Conservation (phyloP, 768 basidiomycete species). For the Lentinula lateritia region DNA sequence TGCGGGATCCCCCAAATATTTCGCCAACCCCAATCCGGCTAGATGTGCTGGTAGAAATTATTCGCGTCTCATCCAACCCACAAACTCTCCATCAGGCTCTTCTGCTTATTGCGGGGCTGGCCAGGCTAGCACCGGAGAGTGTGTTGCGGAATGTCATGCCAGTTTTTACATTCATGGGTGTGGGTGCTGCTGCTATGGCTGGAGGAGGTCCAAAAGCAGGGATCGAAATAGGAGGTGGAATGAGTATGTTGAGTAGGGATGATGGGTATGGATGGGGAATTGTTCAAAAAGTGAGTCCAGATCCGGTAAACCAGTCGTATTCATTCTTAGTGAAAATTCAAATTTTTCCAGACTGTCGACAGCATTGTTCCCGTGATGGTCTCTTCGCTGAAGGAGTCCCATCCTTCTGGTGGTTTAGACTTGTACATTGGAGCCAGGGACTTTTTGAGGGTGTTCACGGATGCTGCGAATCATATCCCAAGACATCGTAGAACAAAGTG, state of each 20-base stretch:
- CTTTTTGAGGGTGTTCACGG: conserved; percentile 88
- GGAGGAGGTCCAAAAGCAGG: neutral
- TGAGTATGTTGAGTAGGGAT: conserved; percentile 32
- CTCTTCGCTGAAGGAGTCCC: conserved; percentile 60
- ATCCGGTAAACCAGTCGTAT: neutral
- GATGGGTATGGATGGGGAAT: conserved; percentile 94
- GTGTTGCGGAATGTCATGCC: conserved; percentile 96
- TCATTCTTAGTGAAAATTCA: too few relatives aligned
- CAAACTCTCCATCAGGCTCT: conserved; percentile 94
- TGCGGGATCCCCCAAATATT: conserved; percentile 47
- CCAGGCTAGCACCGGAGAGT: conserved; percentile 81
- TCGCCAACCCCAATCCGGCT: conserved; percentile 61
- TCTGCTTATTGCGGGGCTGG: conserved; percentile 79
- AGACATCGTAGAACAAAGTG: conserved; percentile 88
- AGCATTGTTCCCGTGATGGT: conserved; percentile 93
- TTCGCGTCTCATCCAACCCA: conserved; percentile 85
- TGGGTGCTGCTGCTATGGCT: neutral
- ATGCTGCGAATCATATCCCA: conserved; percentile 88
- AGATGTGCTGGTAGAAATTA: conserved; percentile 83
- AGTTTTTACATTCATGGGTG: conserved; percentile 97
- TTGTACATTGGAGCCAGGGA: conserved; percentile 69
- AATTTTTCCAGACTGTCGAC: conserved; percentile 68
- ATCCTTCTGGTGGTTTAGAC: conserved; percentile 42
- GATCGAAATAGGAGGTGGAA: neutral
- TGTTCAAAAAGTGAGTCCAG: conserved; percentile 71